Percentiles rank a stretch among this genome's conserved stretches.
phyloP scores from a whole-genome alignment of 441 rosid species.

The Gossypium gossypioides region DNA sequence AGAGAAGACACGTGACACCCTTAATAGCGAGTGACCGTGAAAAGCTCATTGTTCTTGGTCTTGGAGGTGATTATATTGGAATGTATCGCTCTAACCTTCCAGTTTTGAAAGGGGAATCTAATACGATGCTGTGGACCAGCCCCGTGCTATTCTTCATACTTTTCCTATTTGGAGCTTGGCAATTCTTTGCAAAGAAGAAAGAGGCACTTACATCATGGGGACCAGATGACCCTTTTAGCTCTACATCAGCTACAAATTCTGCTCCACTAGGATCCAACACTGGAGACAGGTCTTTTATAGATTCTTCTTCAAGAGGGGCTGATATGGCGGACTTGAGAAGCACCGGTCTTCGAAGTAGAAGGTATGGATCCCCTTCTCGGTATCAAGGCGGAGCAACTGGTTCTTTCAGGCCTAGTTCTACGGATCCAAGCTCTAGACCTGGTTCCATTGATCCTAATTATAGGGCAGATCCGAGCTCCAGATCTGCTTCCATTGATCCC shows the following conservation, averaged over 20 bases:
- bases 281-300: slow-evolving; percentile 47
- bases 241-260: slow-evolving; percentile 32
- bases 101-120: slow-evolving; percentile 50
- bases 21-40: slow-evolving; percentile 80
- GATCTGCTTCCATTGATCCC: background rate
- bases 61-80: slow-evolving; percentile 66
- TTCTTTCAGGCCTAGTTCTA: slow-evolving; percentile 44
- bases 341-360: slow-evolving; percentile 40
- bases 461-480: slow-evolving; percentile 46
- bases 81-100: slow-evolving; percentile 75
- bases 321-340: slow-evolving; percentile 54
- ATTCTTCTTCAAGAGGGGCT: slow-evolving; percentile 49
- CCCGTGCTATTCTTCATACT: slow-evolving; percentile 76
- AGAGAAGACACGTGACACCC: slow-evolving; percentile 33
- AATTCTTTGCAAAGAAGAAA: slow-evolving; percentile 92
- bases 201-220: slow-evolving; percentile 87
- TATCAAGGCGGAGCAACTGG: slow-evolving; percentile 52
- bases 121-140: slow-evolving; percentile 70
- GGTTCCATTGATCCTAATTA: slow-evolving; percentile 54
- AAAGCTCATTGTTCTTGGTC: slow-evolving; percentile 67
- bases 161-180: slow-evolving; percentile 88
- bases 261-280: slow-evolving; percentile 32
- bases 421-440: slow-evolving; percentile 50
- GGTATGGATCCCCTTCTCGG: slow-evolving; percentile 56
- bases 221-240: slow-evolving; percentile 69